Conservation (phyloP, 2,329 filamentous ascomycete species). For the Ophiobolus disseminans region DNA sequence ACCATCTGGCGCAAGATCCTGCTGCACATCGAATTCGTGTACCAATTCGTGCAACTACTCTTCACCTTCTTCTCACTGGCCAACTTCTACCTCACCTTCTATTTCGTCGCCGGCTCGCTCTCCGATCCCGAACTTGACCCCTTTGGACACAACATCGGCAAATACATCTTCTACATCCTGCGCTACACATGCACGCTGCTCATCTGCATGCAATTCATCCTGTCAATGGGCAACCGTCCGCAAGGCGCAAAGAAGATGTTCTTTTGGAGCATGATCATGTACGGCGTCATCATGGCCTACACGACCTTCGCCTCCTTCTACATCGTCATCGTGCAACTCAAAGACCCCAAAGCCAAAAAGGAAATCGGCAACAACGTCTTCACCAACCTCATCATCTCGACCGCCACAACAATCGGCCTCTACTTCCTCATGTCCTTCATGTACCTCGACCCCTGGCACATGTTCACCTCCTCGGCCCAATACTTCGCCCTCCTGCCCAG, state of each 20-base stretch:
- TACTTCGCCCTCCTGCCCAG: conserved; percentile 92
- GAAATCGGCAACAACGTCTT: conserved; percentile 85
- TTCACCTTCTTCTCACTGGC: conserved; percentile 99
- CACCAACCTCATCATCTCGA: conserved; percentile 90
- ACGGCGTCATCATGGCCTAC: conserved; percentile 93
- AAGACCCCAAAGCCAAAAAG: conserved; percentile 58
- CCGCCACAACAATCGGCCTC: conserved; percentile 85
- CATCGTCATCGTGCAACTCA: conserved; percentile 85
- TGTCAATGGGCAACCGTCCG: conserved; percentile 93
- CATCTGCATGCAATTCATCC: conserved; percentile 93
- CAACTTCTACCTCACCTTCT: conserved; percentile 99
- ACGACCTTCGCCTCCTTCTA: conserved; percentile 89
- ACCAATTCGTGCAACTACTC: conserved; percentile 88
- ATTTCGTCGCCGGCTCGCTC: conserved; percentile 93
- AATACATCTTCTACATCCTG: conserved; percentile 83
- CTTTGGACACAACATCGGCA: conserved; percentile 85
- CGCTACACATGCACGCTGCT: conserved; percentile 86
- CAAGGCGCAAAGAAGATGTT: conserved; percentile 95
- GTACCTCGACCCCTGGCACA: conserved; percentile 98
- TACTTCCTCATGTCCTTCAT: conserved; percentile 97
- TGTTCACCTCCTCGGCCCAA: conserved; percentile 89
- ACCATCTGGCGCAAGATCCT: conserved; percentile 87
- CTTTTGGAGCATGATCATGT: conserved; percentile 85
- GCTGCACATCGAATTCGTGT: conserved; percentile 92
- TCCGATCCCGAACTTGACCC: conserved; percentile 82